Base-by-base conservation (phyloP, 805 yeast genomes). In the Sungouiozyma intestinalis region DNA sequence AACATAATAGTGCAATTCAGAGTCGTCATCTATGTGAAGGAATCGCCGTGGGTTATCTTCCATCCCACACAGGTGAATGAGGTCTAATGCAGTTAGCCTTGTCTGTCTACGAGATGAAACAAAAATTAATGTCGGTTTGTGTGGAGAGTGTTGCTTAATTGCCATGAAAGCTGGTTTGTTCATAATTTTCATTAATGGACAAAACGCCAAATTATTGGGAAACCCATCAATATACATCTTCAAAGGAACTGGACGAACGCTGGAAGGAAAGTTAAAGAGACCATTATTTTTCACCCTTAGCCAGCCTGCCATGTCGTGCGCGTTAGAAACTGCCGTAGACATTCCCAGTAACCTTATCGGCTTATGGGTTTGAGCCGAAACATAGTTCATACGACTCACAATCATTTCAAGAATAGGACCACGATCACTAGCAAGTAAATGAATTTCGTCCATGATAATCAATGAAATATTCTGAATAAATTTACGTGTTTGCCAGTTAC, bases 91-190 rank as follows among this genome's bases (percentile, higher is more conserved):
- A 0, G 96, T 82, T 42, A 83, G 81, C 19, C 79, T 76, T 0
- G 99, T 94, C 49, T 92, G 98, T 54, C 87, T 83, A 64, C 99
- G 75, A 1, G 96, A 86, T 48, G 92, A 95, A 13, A 92, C 98
- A 65, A 92, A 92, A 0, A 92, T 81, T 88, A 92, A 86, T 1
- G 87, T 94, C 47, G 94, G 97, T 38, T 81, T 79, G 7, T 86
- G 94, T 21, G 95, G 94, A 0, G 95, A 83, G 58, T 88, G 95
- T 48, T 85, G 86, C 55, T 86, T 85, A 48, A 87, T 87, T 0
- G 96, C 95, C 81, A 81, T 76, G 54, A 83, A 87, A 0, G 94
- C 90, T 1, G 97, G 96, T 53, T 77, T 69, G 13, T 69, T 65
- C 36, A 90, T 66, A 57, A 80, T 80, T 19, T 79, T 79, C 36